Evolutionary conservation across 2,329 filamentous ascomycete genomes (phyloP), one percentile per base, ranked within the genome.

Genomic region (Diaporthe helianthi): DNA sequence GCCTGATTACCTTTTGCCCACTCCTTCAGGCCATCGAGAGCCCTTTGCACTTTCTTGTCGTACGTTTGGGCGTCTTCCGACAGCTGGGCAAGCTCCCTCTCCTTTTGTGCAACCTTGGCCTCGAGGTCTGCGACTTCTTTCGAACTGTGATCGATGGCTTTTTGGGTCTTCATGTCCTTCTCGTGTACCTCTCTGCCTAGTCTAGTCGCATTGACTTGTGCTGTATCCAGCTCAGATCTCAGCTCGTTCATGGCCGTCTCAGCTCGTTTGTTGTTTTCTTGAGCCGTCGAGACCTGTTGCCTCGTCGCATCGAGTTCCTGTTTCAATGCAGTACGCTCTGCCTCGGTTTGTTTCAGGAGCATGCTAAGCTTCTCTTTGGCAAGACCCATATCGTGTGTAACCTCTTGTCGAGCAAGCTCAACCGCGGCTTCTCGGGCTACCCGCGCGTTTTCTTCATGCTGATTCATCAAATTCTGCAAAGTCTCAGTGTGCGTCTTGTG

Each of bases 331-430:
- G 63, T 64, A 12, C 72, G 72, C n/a, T 75, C 72, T 22, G 68
- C 41, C 51, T 75, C 71, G 8, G 72, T 69, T 31, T 76, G 73
- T 44, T 71, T 64, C 12, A 80, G 72, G 19, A 29, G 69, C 12
- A 75, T 74, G 41, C 78, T 74, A 12, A 75, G 71, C 8, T 76
- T 73, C 38, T 74, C 70, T 24, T 76, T 71, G 22, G 78, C 68
- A 13, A 68, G 71, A 24, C 74, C 72, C 46, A 79, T 71, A 22
- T 73, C 75, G n/a, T 68, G 58, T n/a, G 76, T 73, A n/a, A 78
- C 76, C 69, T 81, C 76, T 10, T 67, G 71, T 1, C 77, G 76
- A 26, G 78, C 79, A 17, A 72, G 70, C 36, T 78, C 71, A 1
- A 76, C 67, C 17, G 79, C 77, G 36, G 75, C 67, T 1, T 78